Percentiles rank a stretch among this genome's conserved stretches.
These are phyloP conservation scores for Purpureocillium lavendulum DNA, from an alignment of 2,329 filamentous ascomycete genomes.

Conservation along the genomic window DNA sequence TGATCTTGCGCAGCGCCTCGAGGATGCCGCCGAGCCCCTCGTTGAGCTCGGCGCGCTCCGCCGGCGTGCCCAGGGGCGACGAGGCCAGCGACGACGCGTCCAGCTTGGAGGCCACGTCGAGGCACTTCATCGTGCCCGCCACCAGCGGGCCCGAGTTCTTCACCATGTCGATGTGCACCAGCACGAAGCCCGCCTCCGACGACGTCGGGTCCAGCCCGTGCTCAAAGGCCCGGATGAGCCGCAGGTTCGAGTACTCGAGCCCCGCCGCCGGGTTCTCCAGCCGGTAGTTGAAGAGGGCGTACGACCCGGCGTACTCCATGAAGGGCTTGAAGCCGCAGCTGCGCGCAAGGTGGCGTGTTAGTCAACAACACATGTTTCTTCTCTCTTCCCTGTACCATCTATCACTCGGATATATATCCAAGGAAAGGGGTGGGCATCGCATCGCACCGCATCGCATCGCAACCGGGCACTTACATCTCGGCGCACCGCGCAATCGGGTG, in stretches of 20 bases:
- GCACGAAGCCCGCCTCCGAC: conserved; percentile 91
- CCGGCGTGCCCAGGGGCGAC: too few species aligned
- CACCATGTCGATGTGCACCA: conserved; percentile 95
- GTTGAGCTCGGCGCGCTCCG: conserved; percentile 52
- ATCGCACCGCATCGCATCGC: too few species aligned
- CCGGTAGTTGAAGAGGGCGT: conserved; percentile 61
- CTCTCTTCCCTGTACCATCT: too few species aligned
- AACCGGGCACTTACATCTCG: conserved; percentile 58
- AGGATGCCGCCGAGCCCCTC: conserved; percentile 54
- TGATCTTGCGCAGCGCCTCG: conserved; percentile 53
- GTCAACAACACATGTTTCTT: too few species aligned
- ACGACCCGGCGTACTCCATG: conserved; percentile 74
- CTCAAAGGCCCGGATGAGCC: conserved; percentile 86
- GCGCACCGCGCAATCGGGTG: conserved; percentile 76
- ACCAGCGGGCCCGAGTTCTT: conserved; percentile 74
- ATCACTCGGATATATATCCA: too few species aligned
- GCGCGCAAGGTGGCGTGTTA: not conserved
- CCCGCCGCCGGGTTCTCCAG: conserved; percentile 47
- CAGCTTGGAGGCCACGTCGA: conserved; percentile 39
- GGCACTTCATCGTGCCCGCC: conserved; percentile 58
- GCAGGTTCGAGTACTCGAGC: conserved; percentile 59
- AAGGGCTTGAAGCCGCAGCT: conserved; percentile 76
- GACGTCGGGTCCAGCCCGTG: conserved; percentile 77
- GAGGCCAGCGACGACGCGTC: conserved; percentile 16
- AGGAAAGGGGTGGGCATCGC: too few species aligned